Evolutionary conservation across 805 yeast species (phyloP).

Genomic region (Zygosaccharomyces bisporus): DNA sequence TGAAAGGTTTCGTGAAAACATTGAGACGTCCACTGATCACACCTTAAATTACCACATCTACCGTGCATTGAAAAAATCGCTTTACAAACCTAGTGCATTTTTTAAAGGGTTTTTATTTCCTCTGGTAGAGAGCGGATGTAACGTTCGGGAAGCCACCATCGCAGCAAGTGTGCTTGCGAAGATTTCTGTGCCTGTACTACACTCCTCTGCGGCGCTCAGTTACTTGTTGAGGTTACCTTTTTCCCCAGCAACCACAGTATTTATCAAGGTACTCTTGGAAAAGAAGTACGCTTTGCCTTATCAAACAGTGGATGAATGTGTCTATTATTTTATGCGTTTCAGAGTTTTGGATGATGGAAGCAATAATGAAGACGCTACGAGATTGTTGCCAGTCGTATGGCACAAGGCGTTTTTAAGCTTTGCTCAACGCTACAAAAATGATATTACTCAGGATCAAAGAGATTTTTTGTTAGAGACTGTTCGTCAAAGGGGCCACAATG

Average conservation of each 20-base stretch:
- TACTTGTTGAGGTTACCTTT: slow-evolving; percentile 79
- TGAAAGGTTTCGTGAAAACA: slow-evolving; percentile 67
- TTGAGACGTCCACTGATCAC: slow-evolving; percentile 71
- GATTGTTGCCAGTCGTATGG: slow-evolving; percentile 87
- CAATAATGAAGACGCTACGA: slow-evolving; percentile 40
- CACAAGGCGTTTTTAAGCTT: slow-evolving; percentile 92
- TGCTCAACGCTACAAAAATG: slow-evolving; percentile 95
- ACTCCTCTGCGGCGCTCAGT: slow-evolving; percentile 92
- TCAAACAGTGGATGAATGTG: slow-evolving; percentile 91
- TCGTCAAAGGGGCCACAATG: slow-evolving; percentile 83
- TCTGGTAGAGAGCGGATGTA: slow-evolving; percentile 79
- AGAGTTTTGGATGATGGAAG: slow-evolving; percentile 52
- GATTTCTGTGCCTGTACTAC: slow-evolving; percentile 89
- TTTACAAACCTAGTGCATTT: slow-evolving; percentile 96
- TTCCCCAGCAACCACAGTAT: slow-evolving; percentile 83
- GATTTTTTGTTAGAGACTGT: slow-evolving; percentile 89
- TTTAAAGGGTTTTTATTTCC: slow-evolving; percentile 96
- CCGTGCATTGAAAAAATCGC: slow-evolving; percentile 84
- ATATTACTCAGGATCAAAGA: slow-evolving; percentile 97
- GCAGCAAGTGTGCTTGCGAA: slow-evolving; percentile 88
- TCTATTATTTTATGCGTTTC: slow-evolving; percentile 89
- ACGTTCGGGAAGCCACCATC: slow-evolving; percentile 90
- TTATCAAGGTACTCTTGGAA: slow-evolving; percentile 83
- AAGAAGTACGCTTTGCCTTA: slow-evolving; percentile 96
- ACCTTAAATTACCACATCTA: slow-evolving; percentile 88